Evolutionary conservation across 2,329 filamentous ascomycete species (phyloP).

Genomic region (Sporothrix pseudoabietina): DNA sequence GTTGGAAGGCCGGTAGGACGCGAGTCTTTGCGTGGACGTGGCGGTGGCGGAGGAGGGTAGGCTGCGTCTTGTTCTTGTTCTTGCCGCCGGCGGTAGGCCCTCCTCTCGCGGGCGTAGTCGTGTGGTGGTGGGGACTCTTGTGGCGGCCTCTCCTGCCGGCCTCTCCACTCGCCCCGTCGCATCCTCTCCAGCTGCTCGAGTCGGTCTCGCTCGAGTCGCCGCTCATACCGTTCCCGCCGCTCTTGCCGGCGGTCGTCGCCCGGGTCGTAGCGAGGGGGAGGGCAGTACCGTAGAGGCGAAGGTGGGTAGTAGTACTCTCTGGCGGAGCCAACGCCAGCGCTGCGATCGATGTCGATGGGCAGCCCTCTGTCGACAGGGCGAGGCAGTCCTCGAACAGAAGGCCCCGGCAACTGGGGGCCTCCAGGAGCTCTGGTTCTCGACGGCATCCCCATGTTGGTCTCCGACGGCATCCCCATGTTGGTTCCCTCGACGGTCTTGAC

Average conservation of each 20-base stretch:
- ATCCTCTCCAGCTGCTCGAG: neutral
- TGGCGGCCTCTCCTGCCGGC: neutral
- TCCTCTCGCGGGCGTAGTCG: neutral
- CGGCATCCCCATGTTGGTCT: neutral
- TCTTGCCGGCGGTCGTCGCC: neutral
- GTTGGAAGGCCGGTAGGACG: conserved; percentile 2
- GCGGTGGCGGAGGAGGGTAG: neutral
- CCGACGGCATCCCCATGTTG: neutral
- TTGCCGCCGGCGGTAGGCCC: neutral
- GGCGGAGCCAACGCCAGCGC: neutral
- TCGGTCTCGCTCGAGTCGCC: neutral
- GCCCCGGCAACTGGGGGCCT: neutral
- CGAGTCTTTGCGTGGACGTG: neutral
- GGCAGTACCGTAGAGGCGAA: too few relatives aligned
- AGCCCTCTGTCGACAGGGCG: neutral
- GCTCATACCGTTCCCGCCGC: neutral
- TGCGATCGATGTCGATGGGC: neutral
- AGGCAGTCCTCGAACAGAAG: neutral
- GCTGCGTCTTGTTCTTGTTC: neutral
- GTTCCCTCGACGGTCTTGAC: neutral
- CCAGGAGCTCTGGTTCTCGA: neutral
- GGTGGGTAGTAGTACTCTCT: neutral
- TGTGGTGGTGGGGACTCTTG: neutral
- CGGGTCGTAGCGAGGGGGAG: neutral
- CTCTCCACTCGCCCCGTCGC: neutral